Evolutionary conservation across 169 alveolate species (phyloP).

Genomic region (Prorocentrum cordatum): DNA sequence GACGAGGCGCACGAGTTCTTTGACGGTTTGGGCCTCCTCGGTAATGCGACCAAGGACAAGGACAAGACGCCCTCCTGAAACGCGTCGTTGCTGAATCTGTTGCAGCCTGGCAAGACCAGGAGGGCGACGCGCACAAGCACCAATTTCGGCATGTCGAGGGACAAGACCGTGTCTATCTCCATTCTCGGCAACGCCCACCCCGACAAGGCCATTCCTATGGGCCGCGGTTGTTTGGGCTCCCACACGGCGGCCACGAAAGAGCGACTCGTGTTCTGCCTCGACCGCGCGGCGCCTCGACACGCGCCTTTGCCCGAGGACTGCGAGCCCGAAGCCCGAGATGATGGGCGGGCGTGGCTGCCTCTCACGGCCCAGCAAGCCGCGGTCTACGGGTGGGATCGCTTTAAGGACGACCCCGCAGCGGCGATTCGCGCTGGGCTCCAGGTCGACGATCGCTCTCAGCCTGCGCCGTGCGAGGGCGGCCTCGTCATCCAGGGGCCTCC

Average conservation of each 20-base stretch:
- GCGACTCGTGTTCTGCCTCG: not conserved
- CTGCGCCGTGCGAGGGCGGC: too few species aligned
- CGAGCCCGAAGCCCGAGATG: too few species aligned
- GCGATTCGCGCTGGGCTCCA: not conserved
- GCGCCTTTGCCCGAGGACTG: too few species aligned
- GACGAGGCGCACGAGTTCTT: constrained; percentile 3
- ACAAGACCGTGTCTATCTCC: not conserved
- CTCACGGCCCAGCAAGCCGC: not conserved
- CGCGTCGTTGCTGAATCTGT: not conserved
- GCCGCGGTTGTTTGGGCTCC: not conserved
- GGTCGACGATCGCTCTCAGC: too few species aligned
- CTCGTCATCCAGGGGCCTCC: not conserved
- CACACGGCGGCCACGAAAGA: not conserved
- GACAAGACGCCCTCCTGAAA: not conserved
- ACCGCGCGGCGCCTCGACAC: not conserved
- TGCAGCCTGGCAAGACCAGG: not conserved
- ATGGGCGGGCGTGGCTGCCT: not conserved
- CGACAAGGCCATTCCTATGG: not conserved
- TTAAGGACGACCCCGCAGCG: not conserved
- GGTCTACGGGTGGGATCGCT: not conserved
- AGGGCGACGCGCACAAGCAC: not conserved
- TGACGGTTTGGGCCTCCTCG: not conserved
- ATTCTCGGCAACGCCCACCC: not conserved
- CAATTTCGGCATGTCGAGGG: not conserved
- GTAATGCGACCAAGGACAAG: not conserved